Conservation (phyloP, 768 basidiomycete species). For the Heimioporus sp. region DNA sequence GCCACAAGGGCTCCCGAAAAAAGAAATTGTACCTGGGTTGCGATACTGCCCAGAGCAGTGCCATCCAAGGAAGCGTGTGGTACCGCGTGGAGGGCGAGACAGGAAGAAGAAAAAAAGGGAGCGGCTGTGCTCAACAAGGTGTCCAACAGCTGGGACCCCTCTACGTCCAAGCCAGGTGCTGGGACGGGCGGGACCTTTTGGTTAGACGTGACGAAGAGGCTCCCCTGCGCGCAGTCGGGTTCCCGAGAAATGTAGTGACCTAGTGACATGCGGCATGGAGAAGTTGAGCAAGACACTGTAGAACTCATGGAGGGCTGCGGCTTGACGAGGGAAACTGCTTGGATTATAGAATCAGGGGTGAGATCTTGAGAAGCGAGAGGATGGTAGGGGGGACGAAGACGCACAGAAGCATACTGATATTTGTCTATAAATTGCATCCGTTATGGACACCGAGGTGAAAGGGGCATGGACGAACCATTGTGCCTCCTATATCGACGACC, state of each 20-base stretch:
- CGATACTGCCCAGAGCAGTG: too few relatives aligned
- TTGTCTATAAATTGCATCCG: slow-evolving; percentile 35
- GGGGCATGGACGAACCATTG: slow-evolving; percentile 38
- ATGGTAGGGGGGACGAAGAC: slow-evolving; percentile 7
- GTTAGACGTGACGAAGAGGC: too few relatives aligned
- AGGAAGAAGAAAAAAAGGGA: too few relatives aligned
- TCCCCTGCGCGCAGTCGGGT: too few relatives aligned
- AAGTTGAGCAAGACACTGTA: slow-evolving; percentile 62
- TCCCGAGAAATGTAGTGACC: slow-evolving; percentile 22
- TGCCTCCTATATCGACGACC: slow-evolving; percentile 66
- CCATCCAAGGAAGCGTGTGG: too few relatives aligned
- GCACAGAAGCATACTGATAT: slow-evolving; percentile 56
- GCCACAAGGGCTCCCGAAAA: too few relatives aligned
- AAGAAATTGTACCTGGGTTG: too few relatives aligned
- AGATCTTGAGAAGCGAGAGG: slow-evolving; percentile 8
- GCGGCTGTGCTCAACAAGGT: too few relatives aligned
- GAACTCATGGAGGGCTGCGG: slow-evolving; percentile 60
- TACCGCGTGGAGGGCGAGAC: too few relatives aligned
- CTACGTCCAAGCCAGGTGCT: too few relatives aligned
- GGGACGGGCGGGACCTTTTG: too few relatives aligned
- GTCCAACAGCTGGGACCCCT: too few relatives aligned
- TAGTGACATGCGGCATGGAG: slow-evolving; percentile 54
- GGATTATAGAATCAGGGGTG: slow-evolving; percentile 28
- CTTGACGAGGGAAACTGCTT: slow-evolving; percentile 60
- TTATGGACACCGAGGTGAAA: slow-evolving; percentile 10